Conservation (phyloP, 140 eudicot species). For the Cichorium intybus region DNA sequence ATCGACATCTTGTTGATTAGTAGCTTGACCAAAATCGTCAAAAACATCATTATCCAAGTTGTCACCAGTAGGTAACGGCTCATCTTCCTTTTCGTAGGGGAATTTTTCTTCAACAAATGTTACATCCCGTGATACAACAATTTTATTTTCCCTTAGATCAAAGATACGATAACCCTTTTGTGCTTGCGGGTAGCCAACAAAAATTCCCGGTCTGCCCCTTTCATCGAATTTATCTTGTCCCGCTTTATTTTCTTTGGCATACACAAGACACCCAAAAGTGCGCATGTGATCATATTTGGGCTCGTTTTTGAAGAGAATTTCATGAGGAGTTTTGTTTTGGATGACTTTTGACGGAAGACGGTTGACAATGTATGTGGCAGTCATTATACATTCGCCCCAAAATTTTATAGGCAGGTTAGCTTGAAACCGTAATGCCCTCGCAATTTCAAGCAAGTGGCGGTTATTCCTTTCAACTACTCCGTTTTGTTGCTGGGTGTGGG, state of each 20-base stretch:
- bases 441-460: background rate
- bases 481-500: background rate
- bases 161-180: background rate
- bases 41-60: no score
- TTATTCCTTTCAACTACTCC: background rate
- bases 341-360: no score
- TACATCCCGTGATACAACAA: conserved; percentile 5
- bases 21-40: no score
- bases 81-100: no score
- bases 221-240: background rate
- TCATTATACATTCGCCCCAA: background rate
- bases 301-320: background rate
- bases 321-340: background rate
- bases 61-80: no score
- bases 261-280: background rate
- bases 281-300: background rate
- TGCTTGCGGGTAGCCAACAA: background rate
- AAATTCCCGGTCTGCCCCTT: background rate
- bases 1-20: no score
- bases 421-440: conserved; percentile 7
- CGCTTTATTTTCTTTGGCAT: background rate
- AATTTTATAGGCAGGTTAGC: background rate
- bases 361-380: background rate
- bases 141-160: background rate
- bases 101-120: background rate